Conservation (phyloP, 2,329 filamentous ascomycete species). For the Daldinia sp. region DNA sequence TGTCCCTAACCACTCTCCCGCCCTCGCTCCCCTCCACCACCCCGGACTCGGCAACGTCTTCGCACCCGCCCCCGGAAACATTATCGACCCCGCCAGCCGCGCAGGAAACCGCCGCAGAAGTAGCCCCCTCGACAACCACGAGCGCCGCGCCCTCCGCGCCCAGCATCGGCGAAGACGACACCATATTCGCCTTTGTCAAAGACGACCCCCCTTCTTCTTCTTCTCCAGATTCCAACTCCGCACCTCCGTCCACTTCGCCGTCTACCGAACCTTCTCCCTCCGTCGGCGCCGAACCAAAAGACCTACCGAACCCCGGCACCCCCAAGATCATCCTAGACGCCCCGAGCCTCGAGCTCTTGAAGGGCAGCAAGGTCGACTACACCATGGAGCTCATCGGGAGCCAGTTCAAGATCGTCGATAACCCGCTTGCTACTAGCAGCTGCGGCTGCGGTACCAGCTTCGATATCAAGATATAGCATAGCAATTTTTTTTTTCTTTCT, state of each 20-base stretch:
- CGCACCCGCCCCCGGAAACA: slow-evolving; percentile 15
- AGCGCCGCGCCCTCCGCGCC: slow-evolving; percentile 38
- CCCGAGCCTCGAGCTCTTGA: slow-evolving; percentile 86
- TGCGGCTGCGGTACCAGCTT: slow-evolving; percentile 99
- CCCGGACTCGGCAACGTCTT: slow-evolving; percentile 26
- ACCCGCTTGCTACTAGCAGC: slow-evolving; percentile 90
- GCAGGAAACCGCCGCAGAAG: slow-evolving; percentile 28
- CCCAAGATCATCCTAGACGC: slow-evolving; percentile 92
- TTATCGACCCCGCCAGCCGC: slow-evolving; percentile 9
- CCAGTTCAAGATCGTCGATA: slow-evolving; percentile 97
- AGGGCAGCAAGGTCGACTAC: slow-evolving; percentile 95
- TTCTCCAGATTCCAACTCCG: neutral
- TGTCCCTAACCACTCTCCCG: slow-evolving; percentile 81
- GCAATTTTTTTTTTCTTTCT: neutral
- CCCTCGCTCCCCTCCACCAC: slow-evolving; percentile 43
- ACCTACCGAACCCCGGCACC: slow-evolving; percentile 36
- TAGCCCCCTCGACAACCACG: slow-evolving; percentile 50
- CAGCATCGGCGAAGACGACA: slow-evolving; percentile 77
- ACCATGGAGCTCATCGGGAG: slow-evolving; percentile 87
- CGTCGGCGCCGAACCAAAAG: neutral
- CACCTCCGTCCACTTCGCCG: neutral
- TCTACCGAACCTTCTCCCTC: neutral
- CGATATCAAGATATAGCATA: slow-evolving; percentile 78
- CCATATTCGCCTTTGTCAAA: slow-evolving; percentile 79
- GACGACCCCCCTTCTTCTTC: slow-evolving; percentile 55